phyloP scores from a whole-genome alignment of 208 protist species.

The Trypanosoma mega region DNA sequence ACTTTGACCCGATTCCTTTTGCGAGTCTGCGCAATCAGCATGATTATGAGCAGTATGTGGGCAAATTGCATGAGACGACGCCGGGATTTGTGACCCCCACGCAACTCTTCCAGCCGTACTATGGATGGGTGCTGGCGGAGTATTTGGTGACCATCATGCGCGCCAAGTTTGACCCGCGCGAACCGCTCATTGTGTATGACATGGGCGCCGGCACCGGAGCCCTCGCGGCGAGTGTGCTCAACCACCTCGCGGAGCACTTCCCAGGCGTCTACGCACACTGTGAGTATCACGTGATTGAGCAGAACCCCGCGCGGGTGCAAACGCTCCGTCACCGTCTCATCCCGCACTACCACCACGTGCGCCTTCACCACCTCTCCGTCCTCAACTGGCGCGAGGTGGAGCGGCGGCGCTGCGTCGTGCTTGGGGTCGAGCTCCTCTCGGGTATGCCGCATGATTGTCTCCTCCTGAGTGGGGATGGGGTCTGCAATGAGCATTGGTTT shows the following conservation, averaged over 20 bases:
- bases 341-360: conserved; percentile 80
- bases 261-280: conserved; percentile 66
- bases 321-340: conserved; percentile 70
- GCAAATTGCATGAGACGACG: conserved; percentile 74
- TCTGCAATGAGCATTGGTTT: conserved; percentile 85
- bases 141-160: conserved; percentile 80
- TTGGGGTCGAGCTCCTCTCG: conserved; percentile 80
- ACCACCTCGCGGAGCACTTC: conserved; percentile 87
- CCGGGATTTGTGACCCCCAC: conserved; percentile 75
- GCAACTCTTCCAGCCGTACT: conserved; percentile 87
- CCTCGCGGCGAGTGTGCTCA: conserved; percentile 66
- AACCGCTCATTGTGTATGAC: conserved; percentile 89
- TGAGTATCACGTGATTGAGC: conserved; percentile 87
- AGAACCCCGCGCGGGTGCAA: conserved; percentile 70
- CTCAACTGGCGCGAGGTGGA: conserved; percentile 82
- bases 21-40: conserved; percentile 72
- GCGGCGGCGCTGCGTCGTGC: conserved; percentile 66
- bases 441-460: conserved; percentile 87
- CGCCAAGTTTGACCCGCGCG: conserved; percentile 80
- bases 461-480: conserved; percentile 65
- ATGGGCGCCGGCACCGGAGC: conserved; percentile 85
- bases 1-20: conserved; percentile 87
- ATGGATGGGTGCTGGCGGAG: conserved; percentile 85
- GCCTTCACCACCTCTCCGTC: conserved; percentile 74
- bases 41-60: conserved; percentile 78